phyloP scores from a whole-genome alignment of 306 rosid species.

The Amphicarpaea edgeworthii region DNA sequence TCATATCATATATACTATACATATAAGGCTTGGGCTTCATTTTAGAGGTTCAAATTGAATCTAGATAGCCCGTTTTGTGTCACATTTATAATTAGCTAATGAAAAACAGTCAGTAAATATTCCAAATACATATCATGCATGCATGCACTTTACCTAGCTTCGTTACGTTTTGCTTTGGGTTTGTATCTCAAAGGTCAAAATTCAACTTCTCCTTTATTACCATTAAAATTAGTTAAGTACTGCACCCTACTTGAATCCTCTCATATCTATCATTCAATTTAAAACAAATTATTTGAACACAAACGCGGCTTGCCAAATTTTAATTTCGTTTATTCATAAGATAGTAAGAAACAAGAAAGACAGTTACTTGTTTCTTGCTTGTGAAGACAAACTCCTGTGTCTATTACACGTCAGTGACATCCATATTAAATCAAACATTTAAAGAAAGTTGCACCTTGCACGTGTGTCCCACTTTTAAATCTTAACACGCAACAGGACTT shows the following conservation, averaged over 20 bases:
- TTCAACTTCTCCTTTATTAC: too few relatives aligned
- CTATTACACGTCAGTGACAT: conserved; percentile 38
- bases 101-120: too few relatives aligned
- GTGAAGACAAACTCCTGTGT: conserved; percentile 41
- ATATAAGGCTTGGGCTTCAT: too few relatives aligned
- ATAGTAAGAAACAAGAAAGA: background rate
- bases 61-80: too few relatives aligned
- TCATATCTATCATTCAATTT: background rate
- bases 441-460: too few relatives aligned
- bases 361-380: conserved; percentile 34
- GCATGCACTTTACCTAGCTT: too few relatives aligned
- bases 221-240: background rate
- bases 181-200: too few relatives aligned
- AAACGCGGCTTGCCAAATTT: background rate
- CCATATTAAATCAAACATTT: conserved; percentile 40
- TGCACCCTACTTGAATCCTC: background rate
- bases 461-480: conserved; percentile 50
- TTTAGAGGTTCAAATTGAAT: too few relatives aligned
- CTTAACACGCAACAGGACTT: conserved; percentile 13
- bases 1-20: too few relatives aligned
- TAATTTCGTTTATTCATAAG: background rate
- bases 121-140: background rate
- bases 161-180: too few relatives aligned
- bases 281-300: background rate
- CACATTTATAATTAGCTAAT: too few relatives aligned